Evolutionary conservation across 75 land plant species (phyloP), one percentile per base, ranked within the genome.

Genomic region (Ceratopteris richardii): DNA sequence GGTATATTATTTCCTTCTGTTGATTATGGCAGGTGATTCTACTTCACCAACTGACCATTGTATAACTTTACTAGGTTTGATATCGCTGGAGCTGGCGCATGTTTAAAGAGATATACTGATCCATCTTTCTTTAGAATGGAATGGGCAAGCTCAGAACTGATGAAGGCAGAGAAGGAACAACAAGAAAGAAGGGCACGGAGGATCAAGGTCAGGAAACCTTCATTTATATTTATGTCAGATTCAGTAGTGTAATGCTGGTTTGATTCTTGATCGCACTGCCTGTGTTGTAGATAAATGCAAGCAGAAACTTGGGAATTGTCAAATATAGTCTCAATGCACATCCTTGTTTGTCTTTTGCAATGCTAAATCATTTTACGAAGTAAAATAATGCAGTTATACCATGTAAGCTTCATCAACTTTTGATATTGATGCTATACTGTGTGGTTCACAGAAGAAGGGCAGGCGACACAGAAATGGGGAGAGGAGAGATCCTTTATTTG

Each of bases 61-160:
- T 3, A 33, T 14, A 17, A 4, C 2, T 19, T 58, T 33, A 68
- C 30, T 73, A 91, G 97, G 71, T 91, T 92, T 72, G 97, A 92
- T 85, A 70, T 80, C 66, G 90, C 81, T 51, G 98, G 98, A 50
- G 87, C 84, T 78, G 98, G 98, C 10, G 87, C 98, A 41, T 90
- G 98, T 65, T 66, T 94, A 51, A 94, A 86, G 61, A 79, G 98
- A 40, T 94, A 90, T 50, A 83, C 98, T 31, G 91, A 94, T 76
- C 98, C 98, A 24, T 90, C 96, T 28, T 86, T 86, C 61, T 94
- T 86, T 55, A 94, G 77, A 67, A 76, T 54, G 22, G 91, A 89
- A 56, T 51, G 74, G 63, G 65, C 74, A 25, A 52, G 78, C 36
- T 73, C 81, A 46, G 77, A 63, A 54, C 60, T 55, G 16, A 66